Evolutionary conservation across 805 yeast species (phyloP).

Genomic region (Candida wancherniae): DNA sequence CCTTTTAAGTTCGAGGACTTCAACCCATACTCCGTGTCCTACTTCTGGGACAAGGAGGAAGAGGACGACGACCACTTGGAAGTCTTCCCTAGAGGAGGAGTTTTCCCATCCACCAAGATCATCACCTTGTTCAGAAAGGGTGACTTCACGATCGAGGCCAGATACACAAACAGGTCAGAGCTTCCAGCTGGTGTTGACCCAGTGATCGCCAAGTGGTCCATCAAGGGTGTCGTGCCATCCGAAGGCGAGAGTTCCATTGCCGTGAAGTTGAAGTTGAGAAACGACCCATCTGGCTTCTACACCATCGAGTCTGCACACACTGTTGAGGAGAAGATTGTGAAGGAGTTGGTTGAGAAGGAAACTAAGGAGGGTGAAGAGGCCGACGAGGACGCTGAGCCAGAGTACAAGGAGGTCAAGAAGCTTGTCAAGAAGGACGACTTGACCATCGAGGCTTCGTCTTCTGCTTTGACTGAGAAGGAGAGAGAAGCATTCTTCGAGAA

Average conservation of each 20-base stretch:
- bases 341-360: constrained; percentile 73
- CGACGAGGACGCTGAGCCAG: constrained; percentile 69
- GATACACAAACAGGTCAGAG: constrained; percentile 69
- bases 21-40: constrained; percentile 88
- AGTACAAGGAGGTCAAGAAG: constrained; percentile 86
- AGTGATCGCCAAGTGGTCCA: constrained; percentile 75
- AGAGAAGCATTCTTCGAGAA: constrained; percentile 67
- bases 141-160: constrained; percentile 83
- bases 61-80: constrained; percentile 91
- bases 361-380: constrained; percentile 48
- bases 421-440: constrained; percentile 87
- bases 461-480: constrained; percentile 51
- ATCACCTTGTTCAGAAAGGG: constrained; percentile 89
- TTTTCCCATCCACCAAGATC: constrained; percentile 92
- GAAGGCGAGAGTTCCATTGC: constrained; percentile 76
- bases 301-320: constrained; percentile 92
- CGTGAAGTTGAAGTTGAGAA: constrained; percentile 90
- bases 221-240: constrained; percentile 77
- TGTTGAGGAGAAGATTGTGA: constrained; percentile 82
- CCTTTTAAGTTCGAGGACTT: constrained; percentile 97
- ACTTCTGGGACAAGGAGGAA: constrained; percentile 89
- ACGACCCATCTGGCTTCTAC: constrained; percentile 95
- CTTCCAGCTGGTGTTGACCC: constrained; percentile 67
- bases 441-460: constrained; percentile 53
- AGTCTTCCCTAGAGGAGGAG: constrained; percentile 92